Conservation (phyloP, 805 yeast genomes). For the Metschnikowia continentalis region DNA sequence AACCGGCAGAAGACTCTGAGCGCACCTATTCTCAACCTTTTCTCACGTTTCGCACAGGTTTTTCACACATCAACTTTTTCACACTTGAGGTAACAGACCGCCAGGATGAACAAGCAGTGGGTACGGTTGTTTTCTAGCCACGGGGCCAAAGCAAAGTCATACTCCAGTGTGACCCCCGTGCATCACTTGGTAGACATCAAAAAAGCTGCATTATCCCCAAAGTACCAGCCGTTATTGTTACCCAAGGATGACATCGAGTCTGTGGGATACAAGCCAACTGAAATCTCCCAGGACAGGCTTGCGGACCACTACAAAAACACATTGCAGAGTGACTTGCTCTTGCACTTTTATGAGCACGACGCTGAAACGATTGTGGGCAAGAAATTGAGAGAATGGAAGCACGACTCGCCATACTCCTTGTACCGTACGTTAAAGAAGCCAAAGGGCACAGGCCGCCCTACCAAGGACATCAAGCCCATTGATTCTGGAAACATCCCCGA, state of each 20-base stretch:
- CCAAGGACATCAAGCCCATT: conserved; percentile 69
- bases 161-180: conserved; percentile 80
- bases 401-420: conserved; percentile 80
- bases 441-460: conserved; percentile 65
- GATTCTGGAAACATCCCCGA: conserved; percentile 69
- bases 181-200: conserved; percentile 81
- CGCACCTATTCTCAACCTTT: conserved; percentile 4
- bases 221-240: conserved; percentile 62
- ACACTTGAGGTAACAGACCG: neutral
- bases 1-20: conserved; percentile 2
- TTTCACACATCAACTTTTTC: conserved; percentile 11
- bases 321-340: conserved; percentile 68
- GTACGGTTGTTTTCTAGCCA: conserved; percentile 34
- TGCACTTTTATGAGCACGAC: conserved; percentile 71
- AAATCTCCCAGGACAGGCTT: conserved; percentile 76
- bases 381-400: conserved; percentile 81
- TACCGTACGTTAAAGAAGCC: conserved; percentile 80
- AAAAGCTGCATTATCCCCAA: conserved; percentile 71
- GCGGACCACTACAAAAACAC: conserved; percentile 72
- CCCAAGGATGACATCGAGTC: conserved; percentile 75
- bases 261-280: conserved; percentile 69
- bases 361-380: conserved; percentile 54
- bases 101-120: conserved; percentile 21
- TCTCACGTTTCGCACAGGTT: conserved; percentile 4
- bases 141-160: conserved; percentile 46